A percentile compares a stretch with the other conserved stretches of the same genome.
Evolutionary conservation across 768 basidiomycete genomes (phyloP).

Genomic region (Mycena vulgaris): DNA sequence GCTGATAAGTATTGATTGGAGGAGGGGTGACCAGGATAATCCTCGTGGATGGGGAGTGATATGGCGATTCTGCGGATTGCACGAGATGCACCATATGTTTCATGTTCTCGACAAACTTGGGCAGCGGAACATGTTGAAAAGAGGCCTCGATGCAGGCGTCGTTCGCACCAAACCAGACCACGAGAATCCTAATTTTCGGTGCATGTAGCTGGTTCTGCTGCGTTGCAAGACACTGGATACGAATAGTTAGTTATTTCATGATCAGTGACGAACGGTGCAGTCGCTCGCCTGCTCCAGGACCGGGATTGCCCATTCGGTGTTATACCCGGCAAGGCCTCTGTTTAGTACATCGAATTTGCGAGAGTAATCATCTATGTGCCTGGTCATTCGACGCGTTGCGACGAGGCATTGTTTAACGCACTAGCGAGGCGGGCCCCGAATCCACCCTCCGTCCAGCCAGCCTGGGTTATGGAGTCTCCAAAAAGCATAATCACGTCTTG

Average conservation of each 20-base stretch:
- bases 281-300: conserved; percentile 78
- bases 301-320: conserved; percentile 88
- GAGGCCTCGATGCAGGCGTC: conserved; percentile 80
- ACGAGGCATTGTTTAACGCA: conserved; percentile 43
- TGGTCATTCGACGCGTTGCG: conserved; percentile 14
- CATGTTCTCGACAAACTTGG: conserved; percentile 76
- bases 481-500: conserved; percentile 83
- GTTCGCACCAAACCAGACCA: conserved; percentile 94
- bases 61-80: conserved; percentile 71
- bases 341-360: conserved; percentile 91
- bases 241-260: too few species aligned
- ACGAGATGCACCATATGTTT: conserved; percentile 73
- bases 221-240: conserved; percentile 71
- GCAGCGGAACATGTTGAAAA: conserved; percentile 83
- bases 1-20: conserved; percentile 79
- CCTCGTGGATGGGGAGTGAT: conserved; percentile 80
- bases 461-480: conserved; percentile 88
- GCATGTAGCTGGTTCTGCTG: conserved; percentile 60
- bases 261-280: too few species aligned
- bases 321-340: conserved; percentile 89
- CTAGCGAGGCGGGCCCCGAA: conserved; percentile 79
- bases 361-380: conserved; percentile 74
- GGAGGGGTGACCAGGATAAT: conserved; percentile 90
- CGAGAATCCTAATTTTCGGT: conserved; percentile 79
- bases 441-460: conserved; percentile 71